A percentile compares a stretch with the other conserved stretches of the same genome.
These are phyloP conservation scores for Alternaria solani DNA, from an alignment of 2,329 filamentous ascomycete genomes.

Conservation along the genomic window DNA sequence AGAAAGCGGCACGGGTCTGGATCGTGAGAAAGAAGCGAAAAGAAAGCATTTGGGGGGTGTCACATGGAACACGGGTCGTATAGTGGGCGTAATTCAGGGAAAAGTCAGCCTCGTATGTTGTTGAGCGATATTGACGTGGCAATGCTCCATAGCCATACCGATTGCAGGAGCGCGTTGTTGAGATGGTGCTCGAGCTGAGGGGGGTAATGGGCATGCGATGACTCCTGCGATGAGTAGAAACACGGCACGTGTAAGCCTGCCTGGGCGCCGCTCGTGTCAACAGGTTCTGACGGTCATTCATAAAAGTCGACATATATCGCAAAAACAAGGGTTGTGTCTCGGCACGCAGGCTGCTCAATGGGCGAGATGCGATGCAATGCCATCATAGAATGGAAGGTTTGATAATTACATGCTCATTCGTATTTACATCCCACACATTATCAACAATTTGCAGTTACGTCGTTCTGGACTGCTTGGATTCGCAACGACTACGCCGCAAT, in stretches of 20 bases:
- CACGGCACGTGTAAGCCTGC: neutral
- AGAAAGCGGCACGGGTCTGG: conserved; percentile 10
- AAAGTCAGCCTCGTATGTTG: conserved; percentile 2
- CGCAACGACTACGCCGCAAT: conserved; percentile 7
- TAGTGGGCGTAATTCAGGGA: conserved; percentile 1
- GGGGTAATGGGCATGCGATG: neutral
- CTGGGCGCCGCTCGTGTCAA: neutral
- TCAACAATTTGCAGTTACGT: neutral
- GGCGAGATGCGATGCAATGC: neutral
- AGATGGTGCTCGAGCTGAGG: neutral
- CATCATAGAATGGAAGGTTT: neutral
- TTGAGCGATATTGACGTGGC: conserved; percentile 4
- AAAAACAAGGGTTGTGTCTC: neutral
- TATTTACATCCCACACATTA: neutral
- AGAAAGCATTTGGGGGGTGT: conserved; percentile 2
- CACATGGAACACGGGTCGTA: neutral
- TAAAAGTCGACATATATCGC: neutral
- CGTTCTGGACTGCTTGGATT: neutral
- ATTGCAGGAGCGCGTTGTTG: neutral
- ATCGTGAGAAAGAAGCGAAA: neutral
- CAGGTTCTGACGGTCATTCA: neutral
- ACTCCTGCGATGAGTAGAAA: neutral
- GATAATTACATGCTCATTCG: neutral
- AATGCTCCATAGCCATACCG: neutral
- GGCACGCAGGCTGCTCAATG: neutral